A percentile compares a stretch with the other conserved stretches of the same genome.
Conservation (phyloP, 768 basidiomycete genomes). For the Lanmaoa rubissima region DNA sequence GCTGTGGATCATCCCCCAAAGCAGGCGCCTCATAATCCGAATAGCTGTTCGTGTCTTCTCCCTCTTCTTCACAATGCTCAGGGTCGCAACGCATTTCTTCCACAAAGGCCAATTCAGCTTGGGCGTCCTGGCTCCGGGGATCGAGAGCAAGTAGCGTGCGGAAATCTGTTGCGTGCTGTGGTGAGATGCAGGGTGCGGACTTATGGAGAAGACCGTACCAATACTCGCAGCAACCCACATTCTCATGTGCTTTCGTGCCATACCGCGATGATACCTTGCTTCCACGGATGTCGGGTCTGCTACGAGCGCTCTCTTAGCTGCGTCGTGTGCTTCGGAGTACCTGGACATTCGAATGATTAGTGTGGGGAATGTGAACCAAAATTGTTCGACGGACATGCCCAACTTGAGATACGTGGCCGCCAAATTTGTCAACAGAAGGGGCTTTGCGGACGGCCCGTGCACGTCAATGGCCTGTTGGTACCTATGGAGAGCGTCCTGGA, state of each 20-base stretch:
- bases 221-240: constrained; percentile 17
- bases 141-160: constrained; percentile 25
- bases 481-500: constrained; percentile 36
- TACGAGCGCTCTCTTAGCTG: constrained; percentile 27
- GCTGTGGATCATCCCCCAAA: constrained; percentile 27
- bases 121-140: constrained; percentile 20
- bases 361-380: background rate
- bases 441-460: constrained; percentile 34
- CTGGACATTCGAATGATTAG: constrained; percentile 10
- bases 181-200: background rate
- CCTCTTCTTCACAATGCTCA: background rate
- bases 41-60: background rate
- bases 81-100: background rate
- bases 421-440: constrained; percentile 42
- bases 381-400: constrained; percentile 29
- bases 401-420: constrained; percentile 44
- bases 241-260: constrained; percentile 32
- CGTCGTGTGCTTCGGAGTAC: constrained; percentile 29
- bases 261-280: constrained; percentile 35
- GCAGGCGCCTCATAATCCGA: constrained; percentile 18
- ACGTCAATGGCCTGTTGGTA: constrained; percentile 41
- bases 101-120: constrained; percentile 17
- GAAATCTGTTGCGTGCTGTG: constrained; percentile 26
- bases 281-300: constrained; percentile 33
- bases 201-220: constrained; percentile 15